Evolutionary conservation across 371 early-diverging fungal species (phyloP).

Genomic region (Mortierella sp.): DNA sequence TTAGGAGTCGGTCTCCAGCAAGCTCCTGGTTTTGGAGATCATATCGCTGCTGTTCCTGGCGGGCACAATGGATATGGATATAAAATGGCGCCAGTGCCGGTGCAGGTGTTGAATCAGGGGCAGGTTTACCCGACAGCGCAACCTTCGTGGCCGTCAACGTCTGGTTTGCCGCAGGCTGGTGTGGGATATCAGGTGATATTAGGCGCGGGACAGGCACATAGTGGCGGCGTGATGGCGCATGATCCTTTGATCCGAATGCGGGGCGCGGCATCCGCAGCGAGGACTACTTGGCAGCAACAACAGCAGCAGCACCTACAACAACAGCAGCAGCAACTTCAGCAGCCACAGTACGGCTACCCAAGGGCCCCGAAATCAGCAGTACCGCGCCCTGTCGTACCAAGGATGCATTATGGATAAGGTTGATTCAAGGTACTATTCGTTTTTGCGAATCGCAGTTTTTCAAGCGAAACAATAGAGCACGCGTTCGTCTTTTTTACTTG

Average conservation of each 20-base stretch:
- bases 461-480: too few species aligned
- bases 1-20: neutral
- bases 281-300: constrained; percentile 39
- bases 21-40: neutral
- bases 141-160: neutral
- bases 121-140: neutral
- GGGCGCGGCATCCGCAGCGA: constrained; percentile 6
- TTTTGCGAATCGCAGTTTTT: too few species aligned
- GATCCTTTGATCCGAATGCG: constrained; percentile 14
- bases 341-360: neutral
- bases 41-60: neutral
- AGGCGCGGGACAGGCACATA: neutral
- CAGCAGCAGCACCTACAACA: constrained; percentile 21
- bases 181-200: neutral
- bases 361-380: neutral
- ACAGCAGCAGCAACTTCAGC: neutral
- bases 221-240: neutral
- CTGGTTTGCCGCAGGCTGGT: neutral
- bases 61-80: neutral
- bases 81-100: constrained; percentile 6
- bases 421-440: too few species aligned
- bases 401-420: neutral
- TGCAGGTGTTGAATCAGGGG: neutral
- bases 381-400: neutral
- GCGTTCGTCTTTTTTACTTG: neutral